Conservation (phyloP, 495 filamentous ascomycete genomes). For the Baudoinia panamericana region DNA sequence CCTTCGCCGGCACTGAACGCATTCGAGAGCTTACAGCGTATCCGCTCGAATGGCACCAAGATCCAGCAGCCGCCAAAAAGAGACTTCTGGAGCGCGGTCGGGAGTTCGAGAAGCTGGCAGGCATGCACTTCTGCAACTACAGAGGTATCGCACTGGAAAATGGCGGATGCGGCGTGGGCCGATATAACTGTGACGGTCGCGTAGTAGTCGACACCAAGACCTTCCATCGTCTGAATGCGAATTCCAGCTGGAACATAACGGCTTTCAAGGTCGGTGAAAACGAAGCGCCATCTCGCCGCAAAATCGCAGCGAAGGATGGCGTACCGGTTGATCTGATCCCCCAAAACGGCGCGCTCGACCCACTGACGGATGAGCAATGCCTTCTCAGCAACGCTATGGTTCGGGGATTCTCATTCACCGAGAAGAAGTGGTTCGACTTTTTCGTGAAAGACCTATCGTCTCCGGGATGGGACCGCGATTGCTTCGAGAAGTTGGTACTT, state of each 20-base stretch:
- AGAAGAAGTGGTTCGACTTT: slow-evolving; percentile 16
- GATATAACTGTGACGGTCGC: slow-evolving; percentile 9
- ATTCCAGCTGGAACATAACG: slow-evolving; percentile 2
- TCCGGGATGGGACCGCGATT: slow-evolving; percentile 12
- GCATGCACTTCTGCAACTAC: slow-evolving; percentile 12
- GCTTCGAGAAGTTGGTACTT: slow-evolving; percentile 18
- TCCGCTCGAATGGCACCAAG: slow-evolving; percentile 10
- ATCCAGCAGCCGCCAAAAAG: neutral
- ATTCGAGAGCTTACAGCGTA: slow-evolving; percentile 10
- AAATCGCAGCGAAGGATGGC: slow-evolving; percentile 1
- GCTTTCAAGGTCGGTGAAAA: slow-evolving; percentile 9
- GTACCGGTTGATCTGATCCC: slow-evolving; percentile 4
- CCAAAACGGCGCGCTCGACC: neutral
- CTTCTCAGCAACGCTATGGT: slow-evolving; percentile 14
- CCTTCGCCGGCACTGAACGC: slow-evolving; percentile 4
- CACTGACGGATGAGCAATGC: slow-evolving; percentile 14
- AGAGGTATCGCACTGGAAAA: slow-evolving; percentile 11
- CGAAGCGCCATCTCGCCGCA: neutral
- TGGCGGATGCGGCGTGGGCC: neutral
- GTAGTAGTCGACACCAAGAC: slow-evolving; percentile 16
- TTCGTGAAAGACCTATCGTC: slow-evolving; percentile 12
- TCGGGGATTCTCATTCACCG: slow-evolving; percentile 18
- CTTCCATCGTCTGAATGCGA: slow-evolving; percentile 13
- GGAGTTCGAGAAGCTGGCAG: slow-evolving; percentile 3
- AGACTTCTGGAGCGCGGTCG: slow-evolving; percentile 10